phyloP scores from a whole-genome alignment of 345 rosid species.

The Gossypium arboreum region DNA sequence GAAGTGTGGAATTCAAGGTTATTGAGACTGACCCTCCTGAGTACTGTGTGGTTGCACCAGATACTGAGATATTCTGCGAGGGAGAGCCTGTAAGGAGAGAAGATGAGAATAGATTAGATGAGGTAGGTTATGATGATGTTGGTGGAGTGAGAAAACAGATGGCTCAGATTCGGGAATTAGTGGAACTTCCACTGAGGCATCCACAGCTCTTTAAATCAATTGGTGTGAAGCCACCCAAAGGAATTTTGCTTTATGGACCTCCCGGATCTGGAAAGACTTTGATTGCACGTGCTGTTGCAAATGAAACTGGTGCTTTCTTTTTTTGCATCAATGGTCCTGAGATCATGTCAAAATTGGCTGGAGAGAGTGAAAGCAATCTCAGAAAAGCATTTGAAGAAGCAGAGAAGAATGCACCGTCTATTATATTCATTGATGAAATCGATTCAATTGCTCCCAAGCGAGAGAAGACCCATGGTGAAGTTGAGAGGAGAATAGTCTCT shows the following conservation, averaged over 20 bases:
- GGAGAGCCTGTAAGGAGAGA: conserved; percentile 94
- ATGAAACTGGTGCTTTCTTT: conserved; percentile 96
- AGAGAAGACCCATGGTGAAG: conserved; percentile 96
- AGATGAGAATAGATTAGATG: conserved; percentile 89
- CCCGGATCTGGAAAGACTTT: conserved; percentile 90
- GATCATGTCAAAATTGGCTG: conserved; percentile 95
- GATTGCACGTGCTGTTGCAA: conserved; percentile 94
- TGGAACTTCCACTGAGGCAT: conserved; percentile 91
- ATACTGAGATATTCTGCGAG: conserved; percentile 95
- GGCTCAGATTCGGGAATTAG: conserved; percentile 96
- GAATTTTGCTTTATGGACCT: conserved; percentile 83
- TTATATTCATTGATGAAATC: conserved; percentile 86
- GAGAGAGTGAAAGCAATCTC: conserved; percentile 98
- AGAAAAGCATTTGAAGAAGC: conserved; percentile 97
- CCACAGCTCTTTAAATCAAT: conserved; percentile 94
- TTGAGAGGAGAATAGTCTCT: conserved; percentile 95
- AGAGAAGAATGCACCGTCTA: conserved; percentile 96
- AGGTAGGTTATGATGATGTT: conserved; percentile 95
- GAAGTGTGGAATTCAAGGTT: conserved; percentile 89
- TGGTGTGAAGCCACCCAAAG: conserved; percentile 98
- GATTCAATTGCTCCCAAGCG: conserved; percentile 97
- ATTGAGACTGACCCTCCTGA: conserved; percentile 87
- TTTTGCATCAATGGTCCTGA: conserved; percentile 95
- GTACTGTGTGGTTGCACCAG: conserved; percentile 95
- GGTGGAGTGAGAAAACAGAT: conserved; percentile 98